These are phyloP conservation scores for Mucuna pruriens DNA, from an alignment of 306 rosid species.

Conservation along the genomic window DNA sequence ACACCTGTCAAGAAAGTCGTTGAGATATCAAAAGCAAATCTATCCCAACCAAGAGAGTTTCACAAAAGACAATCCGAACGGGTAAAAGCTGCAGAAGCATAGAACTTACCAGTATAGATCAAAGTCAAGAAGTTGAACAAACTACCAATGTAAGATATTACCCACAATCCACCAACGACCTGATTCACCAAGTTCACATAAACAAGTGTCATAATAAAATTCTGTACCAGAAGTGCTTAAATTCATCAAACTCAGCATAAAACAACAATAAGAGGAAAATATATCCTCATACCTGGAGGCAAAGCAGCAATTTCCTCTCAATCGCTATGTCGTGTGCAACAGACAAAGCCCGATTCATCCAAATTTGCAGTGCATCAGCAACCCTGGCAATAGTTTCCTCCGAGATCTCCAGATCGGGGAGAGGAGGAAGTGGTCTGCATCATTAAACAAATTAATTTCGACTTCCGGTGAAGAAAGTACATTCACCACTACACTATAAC, in stretches of 20 bases:
- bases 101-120: slow-evolving; percentile 67
- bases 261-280: background rate
- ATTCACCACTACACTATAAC: background rate
- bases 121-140: slow-evolving; percentile 78
- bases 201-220: background rate
- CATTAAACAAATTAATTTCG: slow-evolving; percentile 31
- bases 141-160: slow-evolving; percentile 69
- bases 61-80: background rate
- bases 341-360: slow-evolving; percentile 68
- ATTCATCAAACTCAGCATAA: background rate
- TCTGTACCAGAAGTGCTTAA: background rate
- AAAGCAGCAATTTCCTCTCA: slow-evolving; percentile 70
- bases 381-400: slow-evolving; percentile 63
- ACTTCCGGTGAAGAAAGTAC: slow-evolving; percentile 4
- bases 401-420: slow-evolving; percentile 90
- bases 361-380: slow-evolving; percentile 66
- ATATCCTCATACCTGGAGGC: slow-evolving; percentile 59
- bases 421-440: slow-evolving; percentile 92
- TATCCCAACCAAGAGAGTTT: background rate
- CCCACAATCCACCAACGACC: slow-evolving; percentile 73
- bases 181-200: slow-evolving; percentile 48
- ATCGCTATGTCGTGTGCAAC: slow-evolving; percentile 83
- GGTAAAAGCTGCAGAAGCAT: slow-evolving; percentile 26
- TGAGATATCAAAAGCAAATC: slow-evolving; percentile 16
- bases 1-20: slow-evolving; percentile 58